A percentile compares a stretch with the other conserved stretches of the same genome.
Evolutionary conservation across 2,329 filamentous ascomycete species (phyloP).

Genomic region (Fusarium sp.): DNA sequence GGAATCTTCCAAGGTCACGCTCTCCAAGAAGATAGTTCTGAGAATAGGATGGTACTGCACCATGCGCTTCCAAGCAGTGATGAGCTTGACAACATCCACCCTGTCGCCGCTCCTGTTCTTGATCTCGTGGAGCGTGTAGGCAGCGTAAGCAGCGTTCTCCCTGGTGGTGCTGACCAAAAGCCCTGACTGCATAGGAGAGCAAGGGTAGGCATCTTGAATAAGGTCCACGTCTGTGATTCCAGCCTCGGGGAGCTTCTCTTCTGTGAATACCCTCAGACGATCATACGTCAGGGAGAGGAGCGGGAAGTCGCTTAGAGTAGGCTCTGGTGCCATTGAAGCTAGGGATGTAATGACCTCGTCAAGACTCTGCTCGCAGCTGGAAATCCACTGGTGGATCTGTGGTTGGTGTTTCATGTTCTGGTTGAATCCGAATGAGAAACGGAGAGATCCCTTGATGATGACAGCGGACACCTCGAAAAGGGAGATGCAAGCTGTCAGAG

Average conservation of each 20-base stretch:
- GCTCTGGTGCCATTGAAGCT: constrained; percentile 1
- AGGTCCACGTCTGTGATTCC: neutral
- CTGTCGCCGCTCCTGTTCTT: constrained; percentile 34
- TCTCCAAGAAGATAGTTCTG: constrained; percentile 60
- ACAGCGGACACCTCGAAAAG: constrained; percentile 60
- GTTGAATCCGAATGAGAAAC: constrained; percentile 58
- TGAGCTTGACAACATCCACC: constrained; percentile 27
- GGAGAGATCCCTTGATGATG: constrained; percentile 55
- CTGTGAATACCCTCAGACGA: constrained; percentile 12
- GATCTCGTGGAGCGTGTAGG: constrained; percentile 49
- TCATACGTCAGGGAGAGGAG: constrained; percentile 32
- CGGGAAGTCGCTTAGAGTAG: constrained; percentile 32
- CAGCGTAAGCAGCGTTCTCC: constrained; percentile 46
- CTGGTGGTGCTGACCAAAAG: constrained; percentile 53
- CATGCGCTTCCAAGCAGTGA: constrained; percentile 52
- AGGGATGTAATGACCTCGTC: constrained; percentile 1
- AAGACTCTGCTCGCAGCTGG: constrained; percentile 20
- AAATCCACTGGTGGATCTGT: constrained; percentile 46
- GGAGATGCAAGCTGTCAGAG: constrained; percentile 49
- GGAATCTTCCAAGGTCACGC: constrained; percentile 54
- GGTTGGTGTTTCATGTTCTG: constrained; percentile 53
- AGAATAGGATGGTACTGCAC: constrained; percentile 55
- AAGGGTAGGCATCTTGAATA: constrained; percentile 50
- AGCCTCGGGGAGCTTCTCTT: constrained; percentile 27
- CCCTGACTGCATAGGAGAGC: constrained; percentile 51